A percentile compares a stretch with the other conserved stretches of the same genome.
Conservation (phyloP, 129 eudicot species). For the Rutidosis leptorrhynchoides region DNA sequence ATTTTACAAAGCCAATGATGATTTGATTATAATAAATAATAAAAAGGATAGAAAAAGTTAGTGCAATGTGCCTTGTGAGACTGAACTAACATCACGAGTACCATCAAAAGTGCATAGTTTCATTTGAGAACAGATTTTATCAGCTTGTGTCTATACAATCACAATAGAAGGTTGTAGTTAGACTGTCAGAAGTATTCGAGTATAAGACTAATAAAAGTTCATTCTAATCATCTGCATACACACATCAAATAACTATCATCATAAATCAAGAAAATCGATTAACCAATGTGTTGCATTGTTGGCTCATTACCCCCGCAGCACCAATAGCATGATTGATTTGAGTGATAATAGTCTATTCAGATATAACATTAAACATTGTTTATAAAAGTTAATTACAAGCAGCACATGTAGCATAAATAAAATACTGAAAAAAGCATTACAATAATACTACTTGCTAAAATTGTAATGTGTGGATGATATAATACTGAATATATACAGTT, state of each 20-base stretch:
- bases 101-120: slow-evolving; percentile 75
- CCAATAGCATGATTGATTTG: slow-evolving; percentile 94
- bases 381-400: slow-evolving; percentile 4
- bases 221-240: not conserved
- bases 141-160: slow-evolving; percentile 58
- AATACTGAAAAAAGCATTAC: not conserved
- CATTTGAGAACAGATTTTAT: slow-evolving; percentile 71
- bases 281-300: slow-evolving; percentile 90
- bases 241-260: slow-evolving; percentile 23
- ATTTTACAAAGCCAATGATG: not conserved
- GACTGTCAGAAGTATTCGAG: not conserved
- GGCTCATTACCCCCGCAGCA: slow-evolving; percentile 92
- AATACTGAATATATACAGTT: slow-evolving; percentile 58
- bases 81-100: slow-evolving; percentile 64
- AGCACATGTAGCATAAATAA: slow-evolving; percentile 2
- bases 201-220: not conserved
- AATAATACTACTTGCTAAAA: too few relatives aligned
- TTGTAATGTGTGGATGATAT: too few relatives aligned
- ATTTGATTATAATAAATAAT: not conserved
- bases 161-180: slow-evolving; percentile 5
- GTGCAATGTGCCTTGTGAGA: slow-evolving; percentile 15
- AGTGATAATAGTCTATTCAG: slow-evolving; percentile 58
- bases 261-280: too few relatives aligned
- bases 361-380: slow-evolving; percentile 3
- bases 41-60: not conserved